Evolutionary conservation across 148 eudicot genomes (phyloP).

Genomic region (Dianthus caryophyllus): DNA sequence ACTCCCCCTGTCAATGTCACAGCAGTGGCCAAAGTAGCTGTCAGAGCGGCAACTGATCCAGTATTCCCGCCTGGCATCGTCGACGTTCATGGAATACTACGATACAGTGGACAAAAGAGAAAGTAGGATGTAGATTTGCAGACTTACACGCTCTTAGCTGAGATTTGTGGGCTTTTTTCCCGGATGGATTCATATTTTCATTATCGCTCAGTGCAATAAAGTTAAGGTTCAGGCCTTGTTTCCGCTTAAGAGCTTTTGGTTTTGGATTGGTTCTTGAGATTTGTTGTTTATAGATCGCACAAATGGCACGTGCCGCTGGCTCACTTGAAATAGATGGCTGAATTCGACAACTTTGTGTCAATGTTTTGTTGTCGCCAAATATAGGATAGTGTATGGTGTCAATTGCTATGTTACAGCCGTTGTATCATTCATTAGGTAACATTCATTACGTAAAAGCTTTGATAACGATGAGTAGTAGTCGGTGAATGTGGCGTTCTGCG

Average conservation of each 20-base stretch:
- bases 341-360: too few relatives aligned
- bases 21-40: conserved; percentile 67
- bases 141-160: neutral
- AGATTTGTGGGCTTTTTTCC: neutral
- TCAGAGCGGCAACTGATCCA: conserved; percentile 82
- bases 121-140: conserved; percentile 17
- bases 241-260: neutral
- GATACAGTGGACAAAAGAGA: conserved; percentile 54
- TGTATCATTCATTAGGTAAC: too few relatives aligned
- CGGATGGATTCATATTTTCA: neutral
- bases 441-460: too few relatives aligned
- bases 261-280: too few relatives aligned
- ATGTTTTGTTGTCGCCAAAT: too few relatives aligned
- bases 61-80: conserved; percentile 82
- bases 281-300: too few relatives aligned
- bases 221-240: neutral
- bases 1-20: conserved; percentile 68
- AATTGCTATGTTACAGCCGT: too few relatives aligned
- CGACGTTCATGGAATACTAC: conserved; percentile 59
- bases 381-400: too few relatives aligned
- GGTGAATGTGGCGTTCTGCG: too few relatives aligned
- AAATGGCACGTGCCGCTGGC: too few relatives aligned
- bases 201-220: conserved; percentile 4
- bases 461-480: too few relatives aligned
- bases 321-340: too few relatives aligned